Base-by-base conservation (phyloP, 169 alveolate species). In the Fabrea salina region DNA sequence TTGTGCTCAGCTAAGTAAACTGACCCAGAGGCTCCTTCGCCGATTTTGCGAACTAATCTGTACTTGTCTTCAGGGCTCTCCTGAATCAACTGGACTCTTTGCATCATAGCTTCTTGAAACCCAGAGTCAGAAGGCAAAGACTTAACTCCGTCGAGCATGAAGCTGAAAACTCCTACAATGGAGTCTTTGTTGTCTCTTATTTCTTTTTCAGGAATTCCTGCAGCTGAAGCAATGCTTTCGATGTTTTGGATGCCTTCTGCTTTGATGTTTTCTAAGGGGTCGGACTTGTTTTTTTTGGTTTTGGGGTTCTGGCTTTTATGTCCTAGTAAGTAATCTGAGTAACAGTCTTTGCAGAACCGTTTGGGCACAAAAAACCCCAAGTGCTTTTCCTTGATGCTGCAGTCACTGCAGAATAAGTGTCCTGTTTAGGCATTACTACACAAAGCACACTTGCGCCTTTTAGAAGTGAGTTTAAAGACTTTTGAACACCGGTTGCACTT, bases 21-120 rank as follows among this genome's bases (percentile, higher is more conserved):
- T 41, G 37, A 41, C 8, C 78, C 78, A 0, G 56, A 67, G 41
- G 61, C 59, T n/a, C 78, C 78, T 67, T 67, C 59, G 2, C 78
- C 78, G 13, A 67, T 67, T 67, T 41, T 67, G 7, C 59, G 13
- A 19, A 43, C n/a, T 16, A 67, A 16, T 43, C 44, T 40, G 59
- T 67, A 67, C 8, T 40, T 16, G 19, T 67, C 78, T 13, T 67
- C 56, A 8, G 78, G 78, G 37, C 44, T 44, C 44, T 56, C 11
- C 25, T n/a, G n/a, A n/a, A 61, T 47, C 25, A 61, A 13, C 39
- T 61, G 16, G 11, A 61, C 6, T n/a, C 66, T 22, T 54, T 22
- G 8, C 25, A n/a, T 54, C 25, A n/a, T 19, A 7, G 13, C 66
- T 54, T 54, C 66, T 8, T n/a, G 8, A 54, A 7, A 8, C n/a